A percentile compares a stretch with the other conserved stretches of the same genome.
Evolutionary conservation across 2,329 filamentous ascomycete genomes (phyloP).

Genomic region (Calonectria pteridis): DNA sequence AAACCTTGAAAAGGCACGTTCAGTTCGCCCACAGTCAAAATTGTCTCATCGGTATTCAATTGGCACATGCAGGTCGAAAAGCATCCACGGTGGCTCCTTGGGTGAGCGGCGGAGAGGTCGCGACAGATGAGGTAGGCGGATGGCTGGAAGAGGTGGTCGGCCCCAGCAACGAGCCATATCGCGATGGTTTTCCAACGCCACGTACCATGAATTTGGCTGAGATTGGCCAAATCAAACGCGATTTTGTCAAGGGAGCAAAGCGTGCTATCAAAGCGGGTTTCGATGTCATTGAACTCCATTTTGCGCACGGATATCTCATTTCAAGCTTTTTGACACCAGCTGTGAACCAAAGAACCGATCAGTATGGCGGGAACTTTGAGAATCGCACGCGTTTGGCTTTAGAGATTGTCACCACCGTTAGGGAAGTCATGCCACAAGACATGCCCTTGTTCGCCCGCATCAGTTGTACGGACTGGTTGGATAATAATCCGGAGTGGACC

Average conservation of each 20-base stretch:
- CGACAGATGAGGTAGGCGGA: constrained; percentile 62
- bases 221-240: constrained; percentile 73
- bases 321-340: constrained; percentile 77
- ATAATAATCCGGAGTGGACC: constrained; percentile 65
- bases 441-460: constrained; percentile 82
- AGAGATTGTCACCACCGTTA: constrained; percentile 74
- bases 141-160: constrained; percentile 66
- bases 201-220: constrained; percentile 74
- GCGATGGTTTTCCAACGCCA: constrained; percentile 68
- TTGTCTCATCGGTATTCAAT: constrained; percentile 75
- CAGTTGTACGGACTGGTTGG: constrained; percentile 82
- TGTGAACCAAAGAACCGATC: constrained; percentile 76
- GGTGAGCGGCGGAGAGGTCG: constrained; percentile 58
- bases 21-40: constrained; percentile 77
- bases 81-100: constrained; percentile 67
- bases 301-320: constrained; percentile 83
- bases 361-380: constrained; percentile 77
- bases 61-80: constrained; percentile 77
- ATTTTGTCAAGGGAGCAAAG: constrained; percentile 66
- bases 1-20: constrained; percentile 66
- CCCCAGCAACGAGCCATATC: constrained; percentile 65
- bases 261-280: constrained; percentile 74
- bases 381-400: constrained; percentile 77
- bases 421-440: constrained; percentile 71
- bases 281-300: constrained; percentile 79